Evolutionary conservation across 2,329 filamentous ascomycete genomes (phyloP).

Genomic region (Nemania sp.): DNA sequence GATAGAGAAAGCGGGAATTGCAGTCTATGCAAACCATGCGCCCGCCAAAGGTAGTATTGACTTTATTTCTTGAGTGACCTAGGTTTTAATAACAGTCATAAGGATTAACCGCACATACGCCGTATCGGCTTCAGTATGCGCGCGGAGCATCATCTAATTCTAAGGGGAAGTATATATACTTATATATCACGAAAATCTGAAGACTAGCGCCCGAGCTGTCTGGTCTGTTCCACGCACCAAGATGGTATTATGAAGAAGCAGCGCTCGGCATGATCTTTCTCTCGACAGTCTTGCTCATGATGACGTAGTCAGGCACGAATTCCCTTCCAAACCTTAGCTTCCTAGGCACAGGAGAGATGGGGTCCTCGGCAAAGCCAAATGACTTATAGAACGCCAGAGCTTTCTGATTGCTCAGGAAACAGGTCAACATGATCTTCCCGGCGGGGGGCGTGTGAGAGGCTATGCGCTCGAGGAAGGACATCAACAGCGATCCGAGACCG

Average conservation of each 20-base stretch:
- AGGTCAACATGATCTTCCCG: conserved; percentile 74
- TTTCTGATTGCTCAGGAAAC: conserved; percentile 64
- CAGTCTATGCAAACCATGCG: neutral
- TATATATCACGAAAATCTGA: neutral
- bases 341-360: conserved; percentile 57
- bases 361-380: conserved; percentile 61
- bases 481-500: conserved; percentile 65
- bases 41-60: no score
- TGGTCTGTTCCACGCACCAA: neutral
- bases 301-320: conserved; percentile 61
- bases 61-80: no score
- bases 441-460: conserved; percentile 59
- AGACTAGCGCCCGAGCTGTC: neutral
- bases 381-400: conserved; percentile 65
- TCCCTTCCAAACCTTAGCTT: conserved; percentile 59
- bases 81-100: no score
- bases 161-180: no score
- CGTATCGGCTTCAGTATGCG: no score
- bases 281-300: conserved; percentile 57
- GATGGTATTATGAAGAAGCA: neutral
- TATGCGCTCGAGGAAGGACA: conserved; percentile 58
- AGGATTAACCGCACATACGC: no score
- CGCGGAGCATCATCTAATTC: neutral
- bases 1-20: neutral
- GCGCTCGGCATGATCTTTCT: conserved; percentile 5